Conservation (phyloP, 2,329 filamentous ascomycete species). For the Colletotrichum sp. region DNA sequence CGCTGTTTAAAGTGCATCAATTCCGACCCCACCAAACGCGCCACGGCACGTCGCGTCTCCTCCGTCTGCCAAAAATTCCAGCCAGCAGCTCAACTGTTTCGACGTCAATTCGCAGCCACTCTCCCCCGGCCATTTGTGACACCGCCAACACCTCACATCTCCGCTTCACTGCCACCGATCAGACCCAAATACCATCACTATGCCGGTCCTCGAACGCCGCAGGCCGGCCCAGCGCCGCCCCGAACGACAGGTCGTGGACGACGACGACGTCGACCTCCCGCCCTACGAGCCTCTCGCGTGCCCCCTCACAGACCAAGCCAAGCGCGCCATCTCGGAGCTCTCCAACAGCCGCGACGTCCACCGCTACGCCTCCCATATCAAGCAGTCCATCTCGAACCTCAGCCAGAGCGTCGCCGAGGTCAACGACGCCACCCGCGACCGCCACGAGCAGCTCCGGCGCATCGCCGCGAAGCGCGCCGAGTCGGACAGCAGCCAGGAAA, state of each 20-base stretch:
- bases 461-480: conserved; percentile 40
- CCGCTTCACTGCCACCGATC: background rate
- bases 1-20: background rate
- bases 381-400: conserved; percentile 47
- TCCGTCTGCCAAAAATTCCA: background rate
- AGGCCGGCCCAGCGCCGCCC: conserved; percentile 11
- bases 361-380: conserved; percentile 52
- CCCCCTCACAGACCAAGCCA: conserved; percentile 45
- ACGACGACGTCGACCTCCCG: conserved; percentile 41
- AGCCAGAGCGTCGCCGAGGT: conserved; percentile 51
- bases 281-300: conserved; percentile 54
- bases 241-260: conserved; percentile 1
- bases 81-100: background rate
- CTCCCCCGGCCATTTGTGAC: background rate
- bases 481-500: conserved; percentile 34
- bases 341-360: conserved; percentile 43
- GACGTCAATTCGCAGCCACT: background rate
- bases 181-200: background rate
- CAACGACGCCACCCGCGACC: conserved; percentile 50
- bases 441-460: conserved; percentile 36
- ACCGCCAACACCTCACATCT: background rate
- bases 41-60: conserved; percentile 13
- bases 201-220: conserved; percentile 16
- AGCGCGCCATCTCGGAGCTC: conserved; percentile 47
- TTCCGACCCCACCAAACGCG: conserved; percentile 5